Evolutionary conservation across 176 grass and related monocot genomes (phyloP).

Genomic region (Elaeis guineensis): DNA sequence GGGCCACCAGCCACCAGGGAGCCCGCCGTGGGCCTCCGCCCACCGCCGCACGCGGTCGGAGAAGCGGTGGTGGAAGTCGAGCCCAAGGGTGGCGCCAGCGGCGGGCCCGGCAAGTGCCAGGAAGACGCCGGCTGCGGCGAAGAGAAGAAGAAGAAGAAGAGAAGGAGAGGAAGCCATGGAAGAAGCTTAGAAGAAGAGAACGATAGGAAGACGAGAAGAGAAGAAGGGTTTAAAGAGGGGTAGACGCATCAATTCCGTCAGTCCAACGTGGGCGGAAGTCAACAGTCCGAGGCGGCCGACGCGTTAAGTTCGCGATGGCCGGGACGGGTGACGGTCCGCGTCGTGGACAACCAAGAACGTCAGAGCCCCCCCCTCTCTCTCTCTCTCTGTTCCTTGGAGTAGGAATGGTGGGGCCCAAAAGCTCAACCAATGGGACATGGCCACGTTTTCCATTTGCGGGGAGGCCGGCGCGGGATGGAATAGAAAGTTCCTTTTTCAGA

Average conservation of each 20-base stretch:
- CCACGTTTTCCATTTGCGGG: no score
- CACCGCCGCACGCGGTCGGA: slow-evolving; percentile 49
- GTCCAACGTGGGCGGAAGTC: no score
- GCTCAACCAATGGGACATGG: no score
- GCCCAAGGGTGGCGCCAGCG: slow-evolving; percentile 22
- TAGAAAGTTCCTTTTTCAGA: no score
- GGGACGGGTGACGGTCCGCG: no score
- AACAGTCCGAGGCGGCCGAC: no score
- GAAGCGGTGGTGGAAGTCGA: slow-evolving; percentile 90
- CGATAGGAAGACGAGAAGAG: neutral
- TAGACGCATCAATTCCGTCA: neutral
- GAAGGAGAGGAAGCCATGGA: slow-evolving; percentile 13
- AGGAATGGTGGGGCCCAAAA: no score
- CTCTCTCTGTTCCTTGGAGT: no score
- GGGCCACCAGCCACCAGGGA: slow-evolving; percentile 33
- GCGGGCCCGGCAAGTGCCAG: neutral
- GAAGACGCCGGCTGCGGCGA: neutral
- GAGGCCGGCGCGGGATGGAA: no score
- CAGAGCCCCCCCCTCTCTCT: no score
- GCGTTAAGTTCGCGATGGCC: no score
- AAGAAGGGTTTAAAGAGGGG: neutral
- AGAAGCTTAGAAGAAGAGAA: slow-evolving; percentile 7
- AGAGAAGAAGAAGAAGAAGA: neutral
- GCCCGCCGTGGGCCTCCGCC: slow-evolving; percentile 29
- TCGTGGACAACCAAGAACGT: no score